Evolutionary conservation across 371 early-diverging fungal genomes (phyloP).

Genomic region (Syncephalastrum contaminatum): DNA sequence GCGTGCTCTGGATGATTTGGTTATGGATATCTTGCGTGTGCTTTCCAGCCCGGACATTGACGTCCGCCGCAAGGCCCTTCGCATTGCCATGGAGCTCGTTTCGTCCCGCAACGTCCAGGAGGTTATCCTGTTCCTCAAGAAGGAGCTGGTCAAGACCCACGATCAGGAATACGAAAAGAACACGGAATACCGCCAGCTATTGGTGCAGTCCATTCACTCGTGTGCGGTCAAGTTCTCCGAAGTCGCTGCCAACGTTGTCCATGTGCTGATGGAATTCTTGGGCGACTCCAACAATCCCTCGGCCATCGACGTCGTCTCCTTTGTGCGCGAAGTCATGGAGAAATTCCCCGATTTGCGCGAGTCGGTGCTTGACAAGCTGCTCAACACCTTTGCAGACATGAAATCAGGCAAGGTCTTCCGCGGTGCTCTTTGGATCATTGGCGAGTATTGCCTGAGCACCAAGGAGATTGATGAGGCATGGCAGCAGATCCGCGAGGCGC

Average conservation of each 20-base stretch:
- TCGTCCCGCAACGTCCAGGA: conserved; percentile 90
- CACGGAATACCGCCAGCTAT: conserved; percentile 88
- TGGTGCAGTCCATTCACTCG: conserved; percentile 94
- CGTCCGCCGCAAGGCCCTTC: conserved; percentile 88
- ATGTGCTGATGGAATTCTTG: conserved; percentile 92
- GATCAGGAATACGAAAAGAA: conserved; percentile 91
- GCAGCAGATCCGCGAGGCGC: conserved; percentile 73
- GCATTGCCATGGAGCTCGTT: conserved; percentile 87
- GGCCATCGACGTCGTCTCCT: conserved; percentile 94
- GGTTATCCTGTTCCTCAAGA: conserved; percentile 89
- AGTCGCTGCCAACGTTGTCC: conserved; percentile 92
- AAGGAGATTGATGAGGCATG: conserved; percentile 83
- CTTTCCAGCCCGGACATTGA: conserved; percentile 91
- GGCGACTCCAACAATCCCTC: conserved; percentile 87
- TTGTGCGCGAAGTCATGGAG: conserved; percentile 95
- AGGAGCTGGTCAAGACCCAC: conserved; percentile 89
- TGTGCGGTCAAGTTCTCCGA: conserved; percentile 96
- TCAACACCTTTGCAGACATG: conserved; percentile 85
- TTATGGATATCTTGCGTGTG: conserved; percentile 92
- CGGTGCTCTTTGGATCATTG: conserved; percentile 96
- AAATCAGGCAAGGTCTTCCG: conserved; percentile 95
- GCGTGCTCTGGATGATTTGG: conserved; percentile 83
- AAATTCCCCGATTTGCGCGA: conserved; percentile 87
- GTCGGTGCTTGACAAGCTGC: conserved; percentile 74
- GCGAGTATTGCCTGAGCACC: conserved; percentile 81